Evolutionary conservation across 2,329 filamentous ascomycete genomes (phyloP), one percentile per base, ranked within the genome.

Genomic region (Dactylellina haptotyla): DNA sequence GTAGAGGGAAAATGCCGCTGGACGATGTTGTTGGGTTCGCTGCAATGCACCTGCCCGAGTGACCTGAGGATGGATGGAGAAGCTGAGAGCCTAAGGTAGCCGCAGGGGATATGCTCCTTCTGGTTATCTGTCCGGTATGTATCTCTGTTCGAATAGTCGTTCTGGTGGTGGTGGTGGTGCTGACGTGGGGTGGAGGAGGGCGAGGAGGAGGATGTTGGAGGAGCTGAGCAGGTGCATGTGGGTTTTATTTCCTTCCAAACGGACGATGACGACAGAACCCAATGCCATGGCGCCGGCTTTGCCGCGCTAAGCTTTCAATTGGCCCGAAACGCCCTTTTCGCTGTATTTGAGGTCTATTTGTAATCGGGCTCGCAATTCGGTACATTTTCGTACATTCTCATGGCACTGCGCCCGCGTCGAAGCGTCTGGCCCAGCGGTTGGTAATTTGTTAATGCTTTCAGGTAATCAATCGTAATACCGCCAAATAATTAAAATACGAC

Each of bases 31-130:
- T 20, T n/a, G n/a, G 41, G 41, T 23, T 39, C 37, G 61, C 39
- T 56, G 39, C 51, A 66, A 67, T 67, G 63, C 63, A 67, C 63
- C 63, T 67, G 63, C 51, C 41, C 62, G 45, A 67, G 63, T 59
- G 63, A 66, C 51, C 63, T 23, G 20, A 41, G 26, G 53, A 41
- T 57, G 32, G 20, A 57, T 43, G 43, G 28, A 58, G 62, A 48
- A 58, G 62, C 43, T 58, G 43, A 3, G 30, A 39, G 62, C 53
- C 53, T 41, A 32, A 56, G 63, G 59, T 67, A 66, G 30, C 37
- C 50, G 50, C 48, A 56, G 48, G 18, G 20, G 12, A 50, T 32
- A 39, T 34, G 28, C 30, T 58, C 34, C n/a, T 37, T 54, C 30
- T 1, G 14, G 14, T 16, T 16, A n/a, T 12, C 6, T 41, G 14